A percentile compares a stretch with the other conserved stretches of the same genome.
These are phyloP conservation scores for Irpex sp. DNA, from an alignment of 1,284 basidiomycete genomes.

Conservation along the genomic window DNA sequence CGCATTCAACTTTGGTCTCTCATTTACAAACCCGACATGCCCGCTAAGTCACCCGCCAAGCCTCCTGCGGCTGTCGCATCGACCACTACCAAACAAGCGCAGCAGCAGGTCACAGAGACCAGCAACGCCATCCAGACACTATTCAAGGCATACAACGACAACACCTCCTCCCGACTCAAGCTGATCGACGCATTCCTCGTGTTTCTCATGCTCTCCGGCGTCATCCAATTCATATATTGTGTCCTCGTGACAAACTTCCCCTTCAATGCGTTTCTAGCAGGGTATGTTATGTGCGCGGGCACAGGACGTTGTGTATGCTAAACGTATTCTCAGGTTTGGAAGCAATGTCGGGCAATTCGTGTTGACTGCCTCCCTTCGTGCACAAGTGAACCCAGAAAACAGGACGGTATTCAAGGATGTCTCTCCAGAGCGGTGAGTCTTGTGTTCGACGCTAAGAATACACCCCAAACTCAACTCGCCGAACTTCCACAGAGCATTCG, in stretches of 20 bases:
- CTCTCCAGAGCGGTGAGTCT: constrained; percentile 85
- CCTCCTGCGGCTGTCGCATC: constrained; percentile 27
- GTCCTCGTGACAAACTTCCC: constrained; percentile 89
- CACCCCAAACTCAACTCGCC: neutral
- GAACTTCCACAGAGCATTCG: constrained; percentile 71
- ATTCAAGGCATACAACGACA: constrained; percentile 72
- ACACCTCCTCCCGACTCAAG: constrained; percentile 83
- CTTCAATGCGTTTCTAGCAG: constrained; percentile 95
- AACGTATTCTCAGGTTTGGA: constrained; percentile 61
- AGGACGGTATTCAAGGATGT: constrained; percentile 79
- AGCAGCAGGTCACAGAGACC: constrained; percentile 14
- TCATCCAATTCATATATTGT: constrained; percentile 90
- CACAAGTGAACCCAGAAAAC: constrained; percentile 89
- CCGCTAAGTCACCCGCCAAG: constrained; percentile 21
- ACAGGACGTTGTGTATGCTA: neutral
- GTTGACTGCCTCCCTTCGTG: constrained; percentile 84
- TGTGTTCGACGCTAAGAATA: neutral
- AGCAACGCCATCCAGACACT: constrained; percentile 51
- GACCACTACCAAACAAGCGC: constrained; percentile 24
- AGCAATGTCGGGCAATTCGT: constrained; percentile 97
- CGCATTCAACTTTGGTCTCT: neutral
- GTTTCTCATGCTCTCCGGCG: constrained; percentile 89
- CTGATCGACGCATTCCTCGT: constrained; percentile 90
- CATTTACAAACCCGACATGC: neutral
- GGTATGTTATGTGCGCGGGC: constrained; percentile 49